Evolutionary conservation across 2,329 filamentous ascomycete species (phyloP).

Genomic region (Fusarium caatingaense): DNA sequence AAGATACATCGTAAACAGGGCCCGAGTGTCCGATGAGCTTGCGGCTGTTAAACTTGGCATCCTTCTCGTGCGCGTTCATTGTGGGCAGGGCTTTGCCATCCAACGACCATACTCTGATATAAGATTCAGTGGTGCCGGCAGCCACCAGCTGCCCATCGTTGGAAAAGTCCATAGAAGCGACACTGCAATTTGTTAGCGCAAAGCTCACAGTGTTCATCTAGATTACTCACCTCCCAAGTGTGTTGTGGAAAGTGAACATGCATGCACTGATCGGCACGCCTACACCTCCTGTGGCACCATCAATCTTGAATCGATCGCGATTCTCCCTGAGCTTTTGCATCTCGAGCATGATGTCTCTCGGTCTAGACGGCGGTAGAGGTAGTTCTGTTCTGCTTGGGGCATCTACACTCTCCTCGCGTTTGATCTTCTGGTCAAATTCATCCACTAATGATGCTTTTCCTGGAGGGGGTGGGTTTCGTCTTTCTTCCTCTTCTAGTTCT

Average conservation of each 20-base stretch:
- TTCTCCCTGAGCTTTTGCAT: slow-evolving; percentile 95
- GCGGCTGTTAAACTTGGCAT: slow-evolving; percentile 70
- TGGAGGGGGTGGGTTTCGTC: slow-evolving; percentile 75
- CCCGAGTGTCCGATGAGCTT: slow-evolving; percentile 90
- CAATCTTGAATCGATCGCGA: slow-evolving; percentile 89
- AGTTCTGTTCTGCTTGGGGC: slow-evolving; percentile 81
- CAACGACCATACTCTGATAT: slow-evolving; percentile 93
- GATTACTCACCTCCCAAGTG: slow-evolving; percentile 78
- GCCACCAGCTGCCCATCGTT: slow-evolving; percentile 89
- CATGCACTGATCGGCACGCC: slow-evolving; percentile 87
- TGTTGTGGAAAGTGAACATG: slow-evolving; percentile 99
- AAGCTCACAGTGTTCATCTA: neutral
- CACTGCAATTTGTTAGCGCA: slow-evolving; percentile 58
- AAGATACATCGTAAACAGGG: slow-evolving; percentile 88
- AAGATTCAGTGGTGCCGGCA: slow-evolving; percentile 90
- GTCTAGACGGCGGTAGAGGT: slow-evolving; percentile 87
- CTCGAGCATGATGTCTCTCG: slow-evolving; percentile 91
- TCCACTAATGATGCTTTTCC: slow-evolving; percentile 83
- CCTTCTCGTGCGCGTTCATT: slow-evolving; percentile 68
- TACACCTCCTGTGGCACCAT: slow-evolving; percentile 83
- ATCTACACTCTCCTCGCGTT: slow-evolving; percentile 89
- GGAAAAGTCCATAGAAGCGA: slow-evolving; percentile 96
- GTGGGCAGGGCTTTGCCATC: slow-evolving; percentile 85
- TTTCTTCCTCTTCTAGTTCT: slow-evolving; percentile 87
- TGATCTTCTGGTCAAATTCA: slow-evolving; percentile 88